Base-by-base conservation (phyloP, 1,139 yeast species). In the Hyphopichia fennica region DNA sequence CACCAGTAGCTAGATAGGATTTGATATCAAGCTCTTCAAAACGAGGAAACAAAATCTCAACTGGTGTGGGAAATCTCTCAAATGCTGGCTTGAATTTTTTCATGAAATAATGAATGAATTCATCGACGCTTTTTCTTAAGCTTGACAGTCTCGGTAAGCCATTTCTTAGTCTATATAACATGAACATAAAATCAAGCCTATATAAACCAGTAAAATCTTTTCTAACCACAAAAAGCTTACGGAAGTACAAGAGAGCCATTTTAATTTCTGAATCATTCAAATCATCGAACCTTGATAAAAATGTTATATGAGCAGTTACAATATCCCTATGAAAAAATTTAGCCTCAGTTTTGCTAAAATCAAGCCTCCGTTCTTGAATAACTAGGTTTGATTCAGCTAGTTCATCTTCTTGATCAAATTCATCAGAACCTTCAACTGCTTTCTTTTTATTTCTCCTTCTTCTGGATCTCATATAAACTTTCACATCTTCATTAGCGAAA, bases 31-130 rank as follows among this genome's bases (percentile, higher is more conserved):
- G 59, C 17, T 75, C 80, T 39, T 79, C 80, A 48, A 82, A 62
- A 51, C 87, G 68, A 22, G 84, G 78, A 62, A 87, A 87, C 34
- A 89, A 63, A 9, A 91, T 51, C 53, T 90, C 96, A 14, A 86
- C 72, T 37, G 79, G 84, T 71, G 71, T 41, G 75, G 95, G 53
- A 81, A 78, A 55, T 60, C 75, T 37, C 59, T 71, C 46, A 72
- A 69, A 47, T 63, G 77, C 60, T 3, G 64, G 63, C 45, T 77
- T 78, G 48, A 93, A 71, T 47, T 79, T 78, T 45, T 79, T 76
- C 81, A 89, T 81, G 52, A 75, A 89, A 53, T 84, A 83, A 29
- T 74, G 72, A 34, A 87, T 67, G 54, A 93, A 84, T 38, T 81
- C 79, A 36, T 82, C 84, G 8, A 87, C 77, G 46, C 84, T 89